A percentile compares a stretch with the other conserved stretches of the same genome.
phyloP scores from a whole-genome alignment of 768 basidiomycete genomes.

The Xerocomellus amylosporus region DNA sequence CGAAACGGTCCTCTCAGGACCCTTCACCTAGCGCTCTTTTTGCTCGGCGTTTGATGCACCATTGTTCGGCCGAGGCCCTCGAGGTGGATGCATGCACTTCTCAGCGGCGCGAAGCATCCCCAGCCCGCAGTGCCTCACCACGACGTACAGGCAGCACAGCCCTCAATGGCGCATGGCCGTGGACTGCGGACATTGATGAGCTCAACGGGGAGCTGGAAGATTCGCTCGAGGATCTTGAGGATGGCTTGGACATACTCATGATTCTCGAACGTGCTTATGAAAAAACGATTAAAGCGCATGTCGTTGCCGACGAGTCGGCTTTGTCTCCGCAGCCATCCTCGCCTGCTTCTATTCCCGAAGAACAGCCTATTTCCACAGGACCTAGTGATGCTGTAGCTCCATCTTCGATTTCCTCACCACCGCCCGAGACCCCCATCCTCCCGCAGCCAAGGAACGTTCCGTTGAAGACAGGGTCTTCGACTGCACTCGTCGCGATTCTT shows the following conservation, averaged over 20 bases:
- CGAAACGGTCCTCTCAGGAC: constrained; percentile 35
- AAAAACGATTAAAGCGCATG: constrained; percentile 60
- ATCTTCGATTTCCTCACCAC: not conserved
- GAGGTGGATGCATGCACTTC: constrained; percentile 11
- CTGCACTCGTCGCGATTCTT: constrained; percentile 63
- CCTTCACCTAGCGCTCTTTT: constrained; percentile 55
- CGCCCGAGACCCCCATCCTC: constrained; percentile 16
- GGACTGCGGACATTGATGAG: constrained; percentile 38
- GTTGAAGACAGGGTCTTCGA: constrained; percentile 61
- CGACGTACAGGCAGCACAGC: constrained; percentile 34
- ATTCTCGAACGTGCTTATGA: constrained; percentile 72
- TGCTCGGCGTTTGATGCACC: constrained; percentile 83
- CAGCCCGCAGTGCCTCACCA: constrained; percentile 45
- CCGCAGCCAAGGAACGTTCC: constrained; percentile 32
- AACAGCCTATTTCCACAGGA: constrained; percentile 2
- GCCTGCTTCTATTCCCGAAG: constrained; percentile 25
- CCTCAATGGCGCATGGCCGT: constrained; percentile 29
- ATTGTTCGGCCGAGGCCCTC: constrained; percentile 58
- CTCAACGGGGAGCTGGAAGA: constrained; percentile 42
- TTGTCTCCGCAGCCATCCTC: constrained; percentile 10
- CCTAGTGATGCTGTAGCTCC: not conserved
- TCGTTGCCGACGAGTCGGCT: constrained; percentile 32
- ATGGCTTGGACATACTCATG: constrained; percentile 66
- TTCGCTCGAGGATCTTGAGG: constrained; percentile 59
- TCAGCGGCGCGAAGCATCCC: constrained; percentile 30